Percentiles rank a stretch among this genome's conserved stretches.
These are phyloP conservation scores for Penicillium robsamsonii DNA, from an alignment of 495 filamentous ascomycete genomes.

Conservation along the genomic window DNA sequence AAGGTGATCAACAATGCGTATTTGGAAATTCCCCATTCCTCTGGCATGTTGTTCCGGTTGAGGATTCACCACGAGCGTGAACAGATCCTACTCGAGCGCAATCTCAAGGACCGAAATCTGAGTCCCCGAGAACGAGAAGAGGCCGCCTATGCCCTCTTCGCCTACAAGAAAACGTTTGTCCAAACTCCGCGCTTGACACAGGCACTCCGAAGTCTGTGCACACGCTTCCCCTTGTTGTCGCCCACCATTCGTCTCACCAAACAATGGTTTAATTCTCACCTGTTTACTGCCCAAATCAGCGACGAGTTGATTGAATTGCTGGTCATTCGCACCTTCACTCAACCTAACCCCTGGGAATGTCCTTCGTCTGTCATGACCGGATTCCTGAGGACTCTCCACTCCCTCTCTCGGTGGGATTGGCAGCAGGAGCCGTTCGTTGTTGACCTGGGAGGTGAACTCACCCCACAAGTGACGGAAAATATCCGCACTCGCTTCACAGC, in stretches of 20 bases:
- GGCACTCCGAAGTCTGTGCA: conserved; percentile 72
- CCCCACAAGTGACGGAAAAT: conserved; percentile 43
- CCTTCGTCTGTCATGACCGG: conserved; percentile 79
- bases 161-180: conserved; percentile 68
- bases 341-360: conserved; percentile 74
- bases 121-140: conserved; percentile 63
- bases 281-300: conserved; percentile 69
- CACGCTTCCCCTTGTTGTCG: conserved; percentile 76
- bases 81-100: conserved; percentile 71
- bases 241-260: conserved; percentile 86
- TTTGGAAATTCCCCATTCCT: conserved; percentile 72
- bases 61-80: conserved; percentile 77
- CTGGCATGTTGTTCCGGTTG: conserved; percentile 58
- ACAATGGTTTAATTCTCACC: conserved; percentile 82
- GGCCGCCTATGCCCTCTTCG: conserved; percentile 62
- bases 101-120: conserved; percentile 66
- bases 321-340: conserved; percentile 70
- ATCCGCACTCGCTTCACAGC: conserved; percentile 73
- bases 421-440: conserved; percentile 74
- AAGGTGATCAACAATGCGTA: conserved; percentile 75
- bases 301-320: conserved; percentile 83
- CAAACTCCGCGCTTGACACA: conserved; percentile 77
- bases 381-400: conserved; percentile 74
- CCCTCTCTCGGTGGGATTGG: conserved; percentile 90
- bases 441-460: conserved; percentile 63